Base-by-base conservation (phyloP, 2,329 filamentous ascomycete species). In the Dothideomycetes sp. region DNA sequence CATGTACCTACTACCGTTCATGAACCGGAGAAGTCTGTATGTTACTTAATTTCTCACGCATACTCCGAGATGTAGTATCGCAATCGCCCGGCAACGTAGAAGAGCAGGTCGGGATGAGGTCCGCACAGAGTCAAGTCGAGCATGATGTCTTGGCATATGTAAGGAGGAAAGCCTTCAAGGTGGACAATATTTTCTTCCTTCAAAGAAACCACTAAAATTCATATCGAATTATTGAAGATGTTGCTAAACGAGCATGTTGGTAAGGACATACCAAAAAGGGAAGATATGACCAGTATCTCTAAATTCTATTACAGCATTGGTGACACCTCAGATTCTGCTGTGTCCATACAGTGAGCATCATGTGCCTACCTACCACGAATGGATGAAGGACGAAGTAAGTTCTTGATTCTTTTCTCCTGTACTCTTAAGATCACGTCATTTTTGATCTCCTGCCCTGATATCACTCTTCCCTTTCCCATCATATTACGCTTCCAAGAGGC, bases 281-380 rank as follows among this genome's bases (percentile, higher is more conserved):
- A 25, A 31, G 24, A 15, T 25, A 15, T 16, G 13, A 16, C 7
- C 15, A 11, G 4, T 27, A 19, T n/a, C 1, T 13, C 11, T 34
- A 16, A 31, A 15, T 9, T 1, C 5, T 23, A n/a, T 7, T 15
- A 23, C 50, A 93, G 85, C 80, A 13, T 64, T 93, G 22, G 70
- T 74, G 3, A 82, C 82, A 1, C 62, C 72, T 4, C 68, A 68
- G 35, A 67, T 84, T 31, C 72, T 93, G 13, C 73, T 96, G 8
- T 86, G 94, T 8, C 88, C 88, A 0, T 95, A 95, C 62, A 80
- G 81, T 47, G 63, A 70, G 25, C 82, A 79, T 55, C 89, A 95
- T 66, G 89, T 96, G 17, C 71, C 71, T 12, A 78, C 72, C 25
- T 95, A 95, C 58, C 85, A 94, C 58, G 66, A 71, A 54, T 96